Evolutionary conservation across 2,329 filamentous ascomycete species (phyloP).

Genomic region (Aspergillus sp.): DNA sequence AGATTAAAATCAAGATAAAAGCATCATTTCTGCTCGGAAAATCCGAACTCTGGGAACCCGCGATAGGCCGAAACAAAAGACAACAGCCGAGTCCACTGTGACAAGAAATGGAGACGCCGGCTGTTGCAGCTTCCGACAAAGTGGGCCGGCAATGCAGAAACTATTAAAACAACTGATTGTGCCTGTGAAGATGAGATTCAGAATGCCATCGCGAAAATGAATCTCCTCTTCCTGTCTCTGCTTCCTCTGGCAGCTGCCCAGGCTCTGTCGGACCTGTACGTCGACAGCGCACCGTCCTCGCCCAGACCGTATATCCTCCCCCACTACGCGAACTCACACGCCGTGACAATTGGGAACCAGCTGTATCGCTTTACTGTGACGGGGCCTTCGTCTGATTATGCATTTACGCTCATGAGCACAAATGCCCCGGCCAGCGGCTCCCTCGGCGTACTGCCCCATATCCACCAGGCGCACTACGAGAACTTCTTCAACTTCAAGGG

Average conservation of each 20-base stretch:
- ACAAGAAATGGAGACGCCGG: too few species aligned
- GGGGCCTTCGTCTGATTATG: slow-evolving; percentile 45
- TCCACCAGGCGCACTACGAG: slow-evolving; percentile 46
- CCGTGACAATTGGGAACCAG: slow-evolving; percentile 38
- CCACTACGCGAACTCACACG: slow-evolving; percentile 32
- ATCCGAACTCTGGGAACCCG: too few species aligned
- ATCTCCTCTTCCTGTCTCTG: not conserved
- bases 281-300: slow-evolving; percentile 31
- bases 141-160: too few species aligned
- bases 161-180: too few species aligned
- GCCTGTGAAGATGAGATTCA: too few species aligned
- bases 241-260: not conserved
- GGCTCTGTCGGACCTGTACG: slow-evolving; percentile 18
- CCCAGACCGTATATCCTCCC: slow-evolving; percentile 39
- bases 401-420: slow-evolving; percentile 48
- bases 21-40: too few species aligned
- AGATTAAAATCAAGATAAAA: too few species aligned
- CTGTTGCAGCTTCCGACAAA: too few species aligned
- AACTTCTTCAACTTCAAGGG: slow-evolving; percentile 51
- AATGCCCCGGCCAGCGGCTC: slow-evolving; percentile 38
- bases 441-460: slow-evolving; percentile 47
- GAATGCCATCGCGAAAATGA: not conserved
- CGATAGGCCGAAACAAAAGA: too few species aligned
- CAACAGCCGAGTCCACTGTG: too few species aligned
- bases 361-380: slow-evolving; percentile 47